Base-by-base conservation (phyloP, 2,329 filamentous ascomycete genomes). In the Hypoxylon sp. region DNA sequence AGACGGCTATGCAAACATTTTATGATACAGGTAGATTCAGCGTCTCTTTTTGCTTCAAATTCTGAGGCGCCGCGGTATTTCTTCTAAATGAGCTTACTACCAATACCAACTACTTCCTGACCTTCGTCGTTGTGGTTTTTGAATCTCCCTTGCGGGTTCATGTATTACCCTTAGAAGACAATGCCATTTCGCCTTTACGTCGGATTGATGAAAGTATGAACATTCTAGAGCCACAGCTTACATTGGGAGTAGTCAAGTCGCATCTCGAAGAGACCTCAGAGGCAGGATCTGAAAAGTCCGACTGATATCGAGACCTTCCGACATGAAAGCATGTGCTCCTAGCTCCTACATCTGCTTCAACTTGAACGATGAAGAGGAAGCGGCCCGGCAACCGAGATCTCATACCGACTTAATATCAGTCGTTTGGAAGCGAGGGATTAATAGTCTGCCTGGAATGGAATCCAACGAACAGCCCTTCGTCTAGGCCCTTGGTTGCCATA, bases 1-100 rank as follows among this genome's bases (percentile, higher is more conserved):
- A n/a, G 38, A 24, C 38, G 20, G 18, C 49, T 31, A 29, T 40
- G 35, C 51, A 42, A 48, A 38, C 20, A 42, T 53, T 53, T 58
- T 47, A 59, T 33, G 55, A 62, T 62, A 62, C 55, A 62, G 59
- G 55, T 62, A 62, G 52, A 62, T 50, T 53, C 15, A 51, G 27
- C 20, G 5, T 43, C 35, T 21, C 40, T 24, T 20, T 13, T 17
- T 35, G 29, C 37, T 41, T 41, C 47, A 47, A 47, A 59, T 59
- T 37, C 21, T 52, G 18, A 20, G 24, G 33, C 8, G 37, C 40
- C 13, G 31, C 18, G 54, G 48, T 55, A 51, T 52, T 38, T 35
- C 40, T 42, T 31, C 48, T 27, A 35, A 37, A 45, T 24, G 9
- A 35, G n/a, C 5, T 17, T 8, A 2, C n/a, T 1, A 15, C 5